phyloP scores from a whole-genome alignment of 129 eudicot genomes.

The Kitagawia praeruptora region DNA sequence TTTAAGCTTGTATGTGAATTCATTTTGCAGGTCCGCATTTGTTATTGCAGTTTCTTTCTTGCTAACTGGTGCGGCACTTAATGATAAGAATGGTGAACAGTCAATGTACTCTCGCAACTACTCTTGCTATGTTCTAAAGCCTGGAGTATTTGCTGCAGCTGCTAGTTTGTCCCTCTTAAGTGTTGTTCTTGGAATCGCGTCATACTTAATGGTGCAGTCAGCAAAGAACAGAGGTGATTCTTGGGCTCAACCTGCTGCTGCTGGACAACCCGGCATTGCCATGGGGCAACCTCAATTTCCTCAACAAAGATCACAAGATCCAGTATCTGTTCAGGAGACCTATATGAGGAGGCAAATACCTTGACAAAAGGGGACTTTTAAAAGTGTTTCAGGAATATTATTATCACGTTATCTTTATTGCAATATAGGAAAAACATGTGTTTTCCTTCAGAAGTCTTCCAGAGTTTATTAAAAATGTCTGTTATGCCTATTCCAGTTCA shows the following conservation, averaged over 20 bases:
- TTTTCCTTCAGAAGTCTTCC: not conserved
- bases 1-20: not conserved
- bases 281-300: slow-evolving; percentile 5
- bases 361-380: too few relatives aligned
- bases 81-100: slow-evolving; percentile 59
- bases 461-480: not conserved
- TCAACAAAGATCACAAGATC: slow-evolving; percentile 31
- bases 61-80: slow-evolving; percentile 70
- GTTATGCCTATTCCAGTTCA: not conserved
- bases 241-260: not conserved
- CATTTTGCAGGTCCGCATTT: slow-evolving; percentile 64
- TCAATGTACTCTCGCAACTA: slow-evolving; percentile 40
- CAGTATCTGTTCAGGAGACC: slow-evolving; percentile 67
- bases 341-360: slow-evolving; percentile 45
- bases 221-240: not conserved
- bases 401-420: not conserved
- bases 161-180: slow-evolving; percentile 52
- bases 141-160: slow-evolving; percentile 79
- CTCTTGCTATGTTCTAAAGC: slow-evolving; percentile 74
- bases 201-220: not conserved
- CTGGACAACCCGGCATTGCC: not conserved
- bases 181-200: slow-evolving; percentile 36
- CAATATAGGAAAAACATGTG: not conserved
- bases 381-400: not conserved
- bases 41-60: slow-evolving; percentile 61